phyloP scores from a whole-genome alignment of 495 filamentous ascomycete genomes.

The Massariosphaeria phaeospora region DNA sequence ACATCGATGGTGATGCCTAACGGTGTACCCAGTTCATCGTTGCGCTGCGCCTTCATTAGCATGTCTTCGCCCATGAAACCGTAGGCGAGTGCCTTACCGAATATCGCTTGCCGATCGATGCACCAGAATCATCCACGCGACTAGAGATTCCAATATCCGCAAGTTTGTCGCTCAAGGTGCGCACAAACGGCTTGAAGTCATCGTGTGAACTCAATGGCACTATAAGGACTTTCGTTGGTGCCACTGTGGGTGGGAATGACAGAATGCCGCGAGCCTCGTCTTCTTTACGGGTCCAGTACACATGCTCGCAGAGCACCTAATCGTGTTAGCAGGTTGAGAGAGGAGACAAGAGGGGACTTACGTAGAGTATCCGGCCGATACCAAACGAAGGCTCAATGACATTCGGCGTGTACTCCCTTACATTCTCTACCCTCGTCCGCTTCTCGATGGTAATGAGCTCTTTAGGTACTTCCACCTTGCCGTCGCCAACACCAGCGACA shows the following conservation, averaged over 20 bases:
- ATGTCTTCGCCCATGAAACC: constrained; percentile 33
- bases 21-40: constrained; percentile 45
- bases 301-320: constrained; percentile 61
- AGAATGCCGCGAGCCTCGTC: constrained; percentile 64
- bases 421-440: constrained; percentile 61
- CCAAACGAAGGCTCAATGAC: constrained; percentile 82
- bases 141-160: constrained; percentile 56
- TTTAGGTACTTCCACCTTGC: constrained; percentile 65
- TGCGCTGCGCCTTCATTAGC: constrained; percentile 50
- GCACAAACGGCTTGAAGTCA: constrained; percentile 55
- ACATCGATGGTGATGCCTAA: constrained; percentile 64
- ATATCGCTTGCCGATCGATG: constrained; percentile 62
- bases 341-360: neutral
- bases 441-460: constrained; percentile 68
- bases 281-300: constrained; percentile 66
- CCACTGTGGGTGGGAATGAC: constrained; percentile 60
- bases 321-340: neutral
- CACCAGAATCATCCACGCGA: constrained; percentile 61
- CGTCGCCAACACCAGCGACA: constrained; percentile 57
- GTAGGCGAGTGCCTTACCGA: constrained; percentile 38
- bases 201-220: constrained; percentile 59
- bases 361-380: constrained; percentile 75
- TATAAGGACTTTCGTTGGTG: constrained; percentile 66
- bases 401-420: constrained; percentile 70
- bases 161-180: constrained; percentile 53